phyloP scores from a whole-genome alignment of 306 rosid genomes.

The Dalbergia cultrata region DNA sequence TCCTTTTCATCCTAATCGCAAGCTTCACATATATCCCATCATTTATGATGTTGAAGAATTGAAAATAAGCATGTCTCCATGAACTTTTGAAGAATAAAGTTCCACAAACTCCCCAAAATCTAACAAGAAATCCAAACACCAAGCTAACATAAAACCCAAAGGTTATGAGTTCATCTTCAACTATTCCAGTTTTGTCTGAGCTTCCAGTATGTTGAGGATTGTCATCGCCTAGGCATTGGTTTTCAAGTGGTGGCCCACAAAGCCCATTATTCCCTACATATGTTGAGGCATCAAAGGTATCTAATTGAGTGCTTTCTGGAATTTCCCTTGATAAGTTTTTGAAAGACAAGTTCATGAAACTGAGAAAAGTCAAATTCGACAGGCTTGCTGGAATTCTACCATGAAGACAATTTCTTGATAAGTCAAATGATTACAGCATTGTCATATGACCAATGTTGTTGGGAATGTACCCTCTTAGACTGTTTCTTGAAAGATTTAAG shows the following conservation, averaged over 20 bases:
- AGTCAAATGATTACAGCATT: constrained; percentile 43
- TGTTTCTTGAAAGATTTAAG: constrained; percentile 50
- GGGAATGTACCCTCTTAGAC: constrained; percentile 48
- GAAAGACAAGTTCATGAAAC: too few relatives aligned
- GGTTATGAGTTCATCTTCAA: constrained; percentile 2
- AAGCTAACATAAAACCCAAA: constrained; percentile 34
- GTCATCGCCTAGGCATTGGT: constrained; percentile 4
- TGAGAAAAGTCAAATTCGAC: too few relatives aligned
- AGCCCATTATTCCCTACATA: constrained; percentile 40
- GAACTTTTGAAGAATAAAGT: constrained; percentile 23
- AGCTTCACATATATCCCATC: constrained; percentile 23
- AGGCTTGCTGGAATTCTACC: too few relatives aligned
- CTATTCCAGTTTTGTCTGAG: background rate
- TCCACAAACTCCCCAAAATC: constrained; percentile 46
- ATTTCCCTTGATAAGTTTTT: background rate
- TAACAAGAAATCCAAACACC: background rate
- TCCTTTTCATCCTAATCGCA: background rate
- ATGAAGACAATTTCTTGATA: constrained; percentile 29
- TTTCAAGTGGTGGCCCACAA: constrained; percentile 45
- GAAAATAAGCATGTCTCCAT: constrained; percentile 46
- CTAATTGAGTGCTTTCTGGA: background rate
- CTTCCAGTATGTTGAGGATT: background rate
- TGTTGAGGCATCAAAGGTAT: constrained; percentile 4
- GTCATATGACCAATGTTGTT: constrained; percentile 39
- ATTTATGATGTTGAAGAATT: constrained; percentile 25